Conservation (phyloP, 495 filamentous ascomycete genomes). For the Penicillium diatomitis region DNA sequence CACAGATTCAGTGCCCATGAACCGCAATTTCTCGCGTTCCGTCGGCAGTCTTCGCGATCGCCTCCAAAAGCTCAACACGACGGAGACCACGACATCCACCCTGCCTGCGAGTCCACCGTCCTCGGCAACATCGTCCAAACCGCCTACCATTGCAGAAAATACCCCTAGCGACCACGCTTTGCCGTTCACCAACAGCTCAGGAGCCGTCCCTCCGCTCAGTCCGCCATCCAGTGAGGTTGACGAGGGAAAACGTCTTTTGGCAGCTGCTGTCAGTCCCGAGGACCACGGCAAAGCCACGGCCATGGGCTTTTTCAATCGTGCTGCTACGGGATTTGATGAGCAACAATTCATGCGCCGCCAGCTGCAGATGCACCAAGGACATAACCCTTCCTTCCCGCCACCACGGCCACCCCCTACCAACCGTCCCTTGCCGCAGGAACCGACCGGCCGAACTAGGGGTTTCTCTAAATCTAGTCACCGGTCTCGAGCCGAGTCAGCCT, state of each 20-base stretch:
- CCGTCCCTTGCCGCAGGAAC: constrained; percentile 23
- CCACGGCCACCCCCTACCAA: constrained; percentile 26
- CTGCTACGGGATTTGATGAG: constrained; percentile 67
- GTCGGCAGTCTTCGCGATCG: constrained; percentile 48
- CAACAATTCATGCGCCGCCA: constrained; percentile 77
- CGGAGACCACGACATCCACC: constrained; percentile 25
- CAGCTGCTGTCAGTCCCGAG: constrained; percentile 56
- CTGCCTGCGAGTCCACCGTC: constrained; percentile 45
- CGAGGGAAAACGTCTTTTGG: constrained; percentile 45
- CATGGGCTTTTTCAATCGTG: constrained; percentile 75
- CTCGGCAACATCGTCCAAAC: constrained; percentile 28
- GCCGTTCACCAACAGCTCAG: constrained; percentile 21
- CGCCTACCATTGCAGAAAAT: constrained; percentile 13
- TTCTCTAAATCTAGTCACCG: constrained; percentile 34
- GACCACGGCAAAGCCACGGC: constrained; percentile 82
- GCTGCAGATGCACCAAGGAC: constrained; percentile 64
- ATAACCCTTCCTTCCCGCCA: constrained; percentile 30
- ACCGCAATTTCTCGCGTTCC: constrained; percentile 42
- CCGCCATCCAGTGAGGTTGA: constrained; percentile 63
- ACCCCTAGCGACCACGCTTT: constrained; percentile 17
- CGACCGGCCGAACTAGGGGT: constrained; percentile 27
- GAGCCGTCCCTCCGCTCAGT: constrained; percentile 57
- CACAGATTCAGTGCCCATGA: constrained; percentile 29
- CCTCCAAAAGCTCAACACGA: constrained; percentile 41
- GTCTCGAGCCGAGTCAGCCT: constrained; percentile 37